A percentile compares a stretch with the other conserved stretches of the same genome.
phyloP scores from a whole-genome alignment of 495 filamentous ascomycete genomes.

The Xylaria acuta region DNA sequence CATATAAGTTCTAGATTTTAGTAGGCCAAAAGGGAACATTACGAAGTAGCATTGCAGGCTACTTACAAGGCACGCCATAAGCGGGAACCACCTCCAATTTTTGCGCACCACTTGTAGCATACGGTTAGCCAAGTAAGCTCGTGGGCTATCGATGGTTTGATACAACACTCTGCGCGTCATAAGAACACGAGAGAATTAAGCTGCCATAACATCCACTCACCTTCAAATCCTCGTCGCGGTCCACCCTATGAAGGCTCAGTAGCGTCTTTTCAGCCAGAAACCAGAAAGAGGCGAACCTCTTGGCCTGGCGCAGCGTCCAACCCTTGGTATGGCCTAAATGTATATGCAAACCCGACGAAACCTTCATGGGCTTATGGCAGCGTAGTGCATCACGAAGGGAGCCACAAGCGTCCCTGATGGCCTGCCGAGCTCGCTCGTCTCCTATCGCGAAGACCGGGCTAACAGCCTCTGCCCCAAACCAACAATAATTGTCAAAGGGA shows the following conservation, averaged over 20 bases:
- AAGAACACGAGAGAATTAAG: background rate
- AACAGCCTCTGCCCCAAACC: constrained; percentile 34
- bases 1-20: background rate
- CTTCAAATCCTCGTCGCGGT: constrained; percentile 20
- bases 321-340: constrained; percentile 35
- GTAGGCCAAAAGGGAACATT: background rate
- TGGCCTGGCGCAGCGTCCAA: constrained; percentile 31
- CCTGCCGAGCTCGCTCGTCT: background rate
- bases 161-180: background rate
- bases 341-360: constrained; percentile 32
- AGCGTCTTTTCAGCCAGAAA: constrained; percentile 22
- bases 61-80: constrained; percentile 21
- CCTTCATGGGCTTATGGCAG: constrained; percentile 35
- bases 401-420: constrained; percentile 23
- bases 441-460: constrained; percentile 25
- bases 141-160: background rate
- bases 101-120: constrained; percentile 5
- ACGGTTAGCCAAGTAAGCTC: background rate
- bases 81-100: background rate
- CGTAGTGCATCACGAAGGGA: constrained; percentile 29
- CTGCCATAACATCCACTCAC: background rate
- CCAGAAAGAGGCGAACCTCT: constrained; percentile 35
- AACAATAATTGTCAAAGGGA: constrained; percentile 23
- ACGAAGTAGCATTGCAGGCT: background rate
- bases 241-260: constrained; percentile 29